Evolutionary conservation across 176 grass and related monocot species (phyloP).

Genomic region (Musa beccarii): DNA sequence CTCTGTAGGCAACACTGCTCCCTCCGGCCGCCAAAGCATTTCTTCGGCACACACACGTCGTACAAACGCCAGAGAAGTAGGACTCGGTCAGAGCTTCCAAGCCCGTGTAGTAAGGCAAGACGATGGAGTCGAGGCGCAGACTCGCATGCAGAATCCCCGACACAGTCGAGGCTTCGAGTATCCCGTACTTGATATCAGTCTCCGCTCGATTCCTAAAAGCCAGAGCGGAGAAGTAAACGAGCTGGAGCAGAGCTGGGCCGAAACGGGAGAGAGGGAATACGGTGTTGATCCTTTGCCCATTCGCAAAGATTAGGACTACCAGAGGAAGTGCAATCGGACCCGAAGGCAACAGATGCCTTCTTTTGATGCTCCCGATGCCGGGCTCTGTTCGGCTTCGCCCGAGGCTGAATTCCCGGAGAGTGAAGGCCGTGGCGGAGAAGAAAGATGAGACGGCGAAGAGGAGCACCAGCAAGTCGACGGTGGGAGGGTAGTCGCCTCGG

Average conservation of each 20-base stretch:
- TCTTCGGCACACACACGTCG: constrained; percentile 80
- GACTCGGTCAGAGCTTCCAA: constrained; percentile 67
- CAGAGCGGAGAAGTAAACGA: constrained; percentile 81
- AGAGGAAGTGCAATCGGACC: constrained; percentile 72
- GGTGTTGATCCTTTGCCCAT: constrained; percentile 70
- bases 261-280: constrained; percentile 68
- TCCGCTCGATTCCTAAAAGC: constrained; percentile 85
- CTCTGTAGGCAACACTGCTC: constrained; percentile 46
- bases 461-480: constrained; percentile 43
- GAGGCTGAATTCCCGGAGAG: constrained; percentile 38
- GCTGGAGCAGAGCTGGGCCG: constrained; percentile 73
- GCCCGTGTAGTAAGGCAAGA: constrained; percentile 96
- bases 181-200: constrained; percentile 64
- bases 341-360: constrained; percentile 77
- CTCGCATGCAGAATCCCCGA: constrained; percentile 92
- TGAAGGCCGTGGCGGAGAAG: constrained; percentile 57
- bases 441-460: constrained; percentile 63
- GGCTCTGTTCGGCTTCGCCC: background rate
- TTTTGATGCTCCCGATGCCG: constrained; percentile 32
- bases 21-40: constrained; percentile 60
- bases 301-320: constrained; percentile 63
- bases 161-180: constrained; percentile 89
- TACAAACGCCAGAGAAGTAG: constrained; percentile 67
- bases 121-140: constrained; percentile 63
- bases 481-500: constrained; percentile 53